Percentiles rank a stretch among this genome's conserved stretches.
Conservation (phyloP, 176 grass and related monocot species). For the Thinopyrum elongatum region DNA sequence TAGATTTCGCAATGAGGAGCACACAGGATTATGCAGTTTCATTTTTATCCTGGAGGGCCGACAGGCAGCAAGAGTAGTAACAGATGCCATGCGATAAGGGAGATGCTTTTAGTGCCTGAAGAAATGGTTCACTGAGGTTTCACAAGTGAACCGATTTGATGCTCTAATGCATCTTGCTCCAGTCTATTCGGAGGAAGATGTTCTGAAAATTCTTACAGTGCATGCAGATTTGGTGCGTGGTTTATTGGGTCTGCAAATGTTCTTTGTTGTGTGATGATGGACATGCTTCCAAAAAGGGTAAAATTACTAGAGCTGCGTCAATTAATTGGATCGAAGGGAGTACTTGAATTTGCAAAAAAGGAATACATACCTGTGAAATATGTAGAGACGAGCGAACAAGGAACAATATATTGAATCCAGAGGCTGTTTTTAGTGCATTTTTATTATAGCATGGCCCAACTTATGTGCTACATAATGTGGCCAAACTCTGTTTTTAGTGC, state of each 20-base stretch:
- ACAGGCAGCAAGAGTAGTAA: constrained; percentile 31
- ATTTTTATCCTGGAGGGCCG: constrained; percentile 49
- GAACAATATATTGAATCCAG: constrained; percentile 26
- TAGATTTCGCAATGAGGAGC: constrained; percentile 62
- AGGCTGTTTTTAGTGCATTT: background rate
- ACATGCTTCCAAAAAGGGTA: constrained; percentile 43
- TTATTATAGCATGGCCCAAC: too few relatives aligned
- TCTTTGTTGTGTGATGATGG: constrained; percentile 52
- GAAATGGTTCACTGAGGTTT: constrained; percentile 67
- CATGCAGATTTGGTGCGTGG: constrained; percentile 67
- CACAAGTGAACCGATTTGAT: constrained; percentile 55
- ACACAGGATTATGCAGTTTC: constrained; percentile 51
- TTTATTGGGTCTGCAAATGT: constrained; percentile 69
- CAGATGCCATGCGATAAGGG: constrained; percentile 26
- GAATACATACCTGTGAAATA: constrained; percentile 23
- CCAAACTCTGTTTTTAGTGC: too few relatives aligned
- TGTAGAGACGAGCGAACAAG: background rate
- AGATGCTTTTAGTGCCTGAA: constrained; percentile 43
- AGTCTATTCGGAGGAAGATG: constrained; percentile 36
- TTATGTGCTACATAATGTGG: too few relatives aligned
- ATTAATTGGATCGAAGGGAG: too few relatives aligned
- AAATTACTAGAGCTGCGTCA: background rate
- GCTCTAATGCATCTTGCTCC: constrained; percentile 68
- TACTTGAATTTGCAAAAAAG: constrained; percentile 44
- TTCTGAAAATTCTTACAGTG: constrained; percentile 46